phyloP scores from a whole-genome alignment of 805 yeast species.

The Zygosaccharomyces lentus region DNA sequence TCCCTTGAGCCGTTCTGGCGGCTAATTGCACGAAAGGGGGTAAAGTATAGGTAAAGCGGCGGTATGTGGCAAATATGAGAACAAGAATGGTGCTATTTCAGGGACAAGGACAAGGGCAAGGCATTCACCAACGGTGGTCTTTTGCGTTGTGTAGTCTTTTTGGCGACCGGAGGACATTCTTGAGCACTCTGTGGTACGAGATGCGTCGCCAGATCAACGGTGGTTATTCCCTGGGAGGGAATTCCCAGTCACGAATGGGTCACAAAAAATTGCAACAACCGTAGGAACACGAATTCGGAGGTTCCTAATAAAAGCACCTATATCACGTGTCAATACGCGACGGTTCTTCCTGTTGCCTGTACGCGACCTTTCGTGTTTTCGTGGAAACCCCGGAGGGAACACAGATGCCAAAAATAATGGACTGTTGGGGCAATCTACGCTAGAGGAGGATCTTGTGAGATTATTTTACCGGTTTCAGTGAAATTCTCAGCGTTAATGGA shows the following conservation, averaged over 20 bases:
- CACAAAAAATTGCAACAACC: not conserved
- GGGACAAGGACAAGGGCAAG: not conserved
- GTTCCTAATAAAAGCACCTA: not conserved
- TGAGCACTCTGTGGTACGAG: not conserved
- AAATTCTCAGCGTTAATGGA: constrained; percentile 2
- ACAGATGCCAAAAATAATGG: constrained; percentile 5
- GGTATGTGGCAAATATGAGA: not conserved
- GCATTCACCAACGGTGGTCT: not conserved
- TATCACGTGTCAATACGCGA: not conserved
- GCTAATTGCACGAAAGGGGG: not conserved
- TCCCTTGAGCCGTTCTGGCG: not conserved
- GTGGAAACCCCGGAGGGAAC: not conserved
- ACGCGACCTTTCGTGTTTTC: constrained; percentile 7
- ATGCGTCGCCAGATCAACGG: not conserved
- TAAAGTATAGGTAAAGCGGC: not conserved
- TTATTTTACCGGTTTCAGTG: constrained; percentile 4
- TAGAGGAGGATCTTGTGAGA: not conserved
- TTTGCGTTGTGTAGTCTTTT: not conserved
- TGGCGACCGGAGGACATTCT: not conserved
- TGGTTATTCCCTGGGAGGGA: not conserved
- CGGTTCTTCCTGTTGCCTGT: not conserved
- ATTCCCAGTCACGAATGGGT: not conserved
- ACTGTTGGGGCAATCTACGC: constrained; percentile 4
- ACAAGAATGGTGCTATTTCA: not conserved
- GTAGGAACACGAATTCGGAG: not conserved